Base-by-base conservation (phyloP, 305 asterid species). In the Euphrasia arctica region DNA sequence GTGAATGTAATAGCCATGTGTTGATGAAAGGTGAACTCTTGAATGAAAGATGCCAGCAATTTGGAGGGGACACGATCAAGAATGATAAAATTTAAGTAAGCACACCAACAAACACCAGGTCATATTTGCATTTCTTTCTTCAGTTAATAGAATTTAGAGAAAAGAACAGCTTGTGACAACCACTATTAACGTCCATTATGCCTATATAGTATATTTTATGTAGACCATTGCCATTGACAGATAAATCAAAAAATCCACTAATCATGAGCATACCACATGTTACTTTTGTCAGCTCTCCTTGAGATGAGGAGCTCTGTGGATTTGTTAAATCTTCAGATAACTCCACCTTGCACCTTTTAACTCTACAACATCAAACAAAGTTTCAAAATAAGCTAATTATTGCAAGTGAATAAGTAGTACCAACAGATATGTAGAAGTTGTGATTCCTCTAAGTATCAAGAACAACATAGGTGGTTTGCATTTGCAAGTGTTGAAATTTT, bases 281-380 rank as follows among this genome's bases (percentile, higher is more conserved):
- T 65, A 39, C 62, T 73, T 78, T 65, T 48, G 75, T 54, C 29
- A 70, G 61, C 63, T 60, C 82, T 63, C 57, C 87, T 57, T 75
- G 70, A 58, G 80, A 75, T 25, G 78, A 76, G 70, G 79, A 65
- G 73, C 79, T 74, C 63, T 39, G 75, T 32, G 71, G 72, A 70
- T 77, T 66, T 50, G 48, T 58, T 57, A 68, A 45, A 57, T 43
- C 70, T 56, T 83, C 77, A 9, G 64, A 61, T 49, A 68, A 67
- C 72, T 83, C 94, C 75, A 81, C 63, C 81, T 84, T 89, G 69
- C 78, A 90, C 85, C 89, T 84, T 75, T 89, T 92, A 72, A 69
- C 81, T 71, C 97, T 87, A 67, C 72, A 69, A 60, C 5, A 62
- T 67, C 25, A 28, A 25, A 71, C 59, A 67, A 39, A 60, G n/a